phyloP scores from a whole-genome alignment of 306 rosid genomes.

The Cucurbita argyrosperma region DNA sequence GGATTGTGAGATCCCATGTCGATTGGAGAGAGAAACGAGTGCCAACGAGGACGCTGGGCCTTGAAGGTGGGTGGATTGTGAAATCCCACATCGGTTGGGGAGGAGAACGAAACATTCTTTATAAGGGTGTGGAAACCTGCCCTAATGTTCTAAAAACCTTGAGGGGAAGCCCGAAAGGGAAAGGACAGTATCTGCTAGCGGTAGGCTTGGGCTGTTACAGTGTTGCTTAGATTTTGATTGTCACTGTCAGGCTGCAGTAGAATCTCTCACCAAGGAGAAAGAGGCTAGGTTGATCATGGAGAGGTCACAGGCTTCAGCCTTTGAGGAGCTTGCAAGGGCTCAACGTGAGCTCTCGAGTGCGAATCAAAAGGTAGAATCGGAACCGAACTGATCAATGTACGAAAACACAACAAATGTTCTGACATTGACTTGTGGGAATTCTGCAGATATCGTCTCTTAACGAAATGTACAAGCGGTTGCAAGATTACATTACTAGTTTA shows the following conservation, averaged over 20 bases:
- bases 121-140: too few relatives aligned
- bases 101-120: too few relatives aligned
- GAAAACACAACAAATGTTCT: background rate
- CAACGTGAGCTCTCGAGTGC: conserved; percentile 82
- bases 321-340: conserved; percentile 71
- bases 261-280: conserved; percentile 58
- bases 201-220: too few relatives aligned
- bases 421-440: conserved; percentile 4
- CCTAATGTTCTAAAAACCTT: too few relatives aligned
- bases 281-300: conserved; percentile 63
- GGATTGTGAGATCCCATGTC: too few relatives aligned
- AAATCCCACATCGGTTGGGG: too few relatives aligned
- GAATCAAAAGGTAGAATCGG: conserved; percentile 62
- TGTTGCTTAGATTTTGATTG: background rate
- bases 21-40: too few relatives aligned
- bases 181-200: too few relatives aligned
- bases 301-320: conserved; percentile 52
- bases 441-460: conserved; percentile 75
- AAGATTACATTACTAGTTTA: conserved; percentile 86
- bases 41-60: too few relatives aligned
- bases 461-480: conserved; percentile 88
- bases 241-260: conserved; percentile 51
- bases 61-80: too few relatives aligned
- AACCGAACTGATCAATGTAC: background rate
- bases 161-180: too few relatives aligned